These are phyloP conservation scores for Nothophoma quercina DNA, from an alignment of 2,329 filamentous ascomycete genomes.

Conservation along the genomic window DNA sequence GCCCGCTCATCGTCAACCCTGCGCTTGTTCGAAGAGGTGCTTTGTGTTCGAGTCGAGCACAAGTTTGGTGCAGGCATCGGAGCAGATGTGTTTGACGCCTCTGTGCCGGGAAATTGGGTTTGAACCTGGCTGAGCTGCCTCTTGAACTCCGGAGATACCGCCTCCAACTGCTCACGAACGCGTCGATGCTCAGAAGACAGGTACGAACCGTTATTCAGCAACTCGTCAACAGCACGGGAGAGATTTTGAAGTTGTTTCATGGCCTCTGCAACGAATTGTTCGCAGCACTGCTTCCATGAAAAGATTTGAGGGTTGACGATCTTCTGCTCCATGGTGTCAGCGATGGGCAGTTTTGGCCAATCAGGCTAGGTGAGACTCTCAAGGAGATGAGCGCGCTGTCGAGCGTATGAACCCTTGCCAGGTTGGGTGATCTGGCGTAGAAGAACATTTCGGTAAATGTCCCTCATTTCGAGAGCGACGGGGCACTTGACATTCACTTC, in stretches of 20 bases:
- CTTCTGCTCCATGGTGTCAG: not conserved
- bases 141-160: conserved; percentile 7
- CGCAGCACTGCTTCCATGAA: conserved; percentile 6
- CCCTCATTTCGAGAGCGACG: conserved; percentile 15
- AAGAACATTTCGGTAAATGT: conserved; percentile 1
- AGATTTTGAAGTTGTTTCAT: conserved; percentile 4
- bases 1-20: not conserved
- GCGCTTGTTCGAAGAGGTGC: conserved; percentile 4
- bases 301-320: not conserved
- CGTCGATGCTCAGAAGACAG: not conserved
- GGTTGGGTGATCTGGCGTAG: not conserved
- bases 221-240: not conserved
- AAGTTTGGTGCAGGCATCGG: too few relatives aligned
- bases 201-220: conserved; percentile 8
- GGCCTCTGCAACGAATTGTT: not conserved
- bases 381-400: not conserved
- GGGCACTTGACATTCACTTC: conserved; percentile 19
- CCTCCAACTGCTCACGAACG: not conserved
- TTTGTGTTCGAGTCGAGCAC: too few relatives aligned
- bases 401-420: conserved; percentile 4
- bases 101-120: not conserved
- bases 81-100: not conserved
- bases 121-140: conserved; percentile 2
- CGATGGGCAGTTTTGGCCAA: not conserved
- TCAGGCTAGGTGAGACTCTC: not conserved